These are phyloP conservation scores for Colletotrichum orbiculare DNA, from an alignment of 2,329 filamentous ascomycete species.

Conservation along the genomic window DNA sequence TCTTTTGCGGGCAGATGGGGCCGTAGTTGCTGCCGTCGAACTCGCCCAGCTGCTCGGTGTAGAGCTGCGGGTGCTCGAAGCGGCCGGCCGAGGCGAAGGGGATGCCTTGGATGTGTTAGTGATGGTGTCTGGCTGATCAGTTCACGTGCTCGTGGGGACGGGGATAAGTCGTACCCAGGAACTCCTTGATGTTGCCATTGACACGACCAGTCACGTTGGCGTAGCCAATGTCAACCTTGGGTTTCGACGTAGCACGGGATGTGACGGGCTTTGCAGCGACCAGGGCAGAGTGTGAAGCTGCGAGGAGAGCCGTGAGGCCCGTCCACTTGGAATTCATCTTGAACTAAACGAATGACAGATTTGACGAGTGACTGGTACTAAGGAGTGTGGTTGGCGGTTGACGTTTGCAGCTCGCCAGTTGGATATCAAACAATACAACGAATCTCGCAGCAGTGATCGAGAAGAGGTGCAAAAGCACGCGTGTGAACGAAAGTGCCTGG, in stretches of 20 bases:
- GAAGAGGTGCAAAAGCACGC: background rate
- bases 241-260: constrained; percentile 1
- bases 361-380: background rate
- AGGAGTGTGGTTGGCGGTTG: constrained; percentile 9
- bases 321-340: background rate
- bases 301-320: constrained; percentile 2
- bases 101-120: constrained; percentile 12
- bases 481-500: background rate
- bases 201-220: constrained; percentile 14
- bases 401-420: constrained; percentile 8
- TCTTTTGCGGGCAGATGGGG: constrained; percentile 24
- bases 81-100: constrained; percentile 23
- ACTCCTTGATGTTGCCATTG: constrained; percentile 17
- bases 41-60: constrained; percentile 15
- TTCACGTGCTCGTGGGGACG: accelerated
- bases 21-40: constrained; percentile 20
- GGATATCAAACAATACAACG: constrained; percentile 1
- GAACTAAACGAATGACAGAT: background rate
- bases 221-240: constrained; percentile 21
- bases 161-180: background rate
- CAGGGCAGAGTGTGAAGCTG: background rate
- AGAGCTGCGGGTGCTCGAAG: constrained; percentile 23
- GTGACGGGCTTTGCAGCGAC: constrained; percentile 4
- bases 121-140: accelerated
- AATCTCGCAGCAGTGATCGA: background rate